Conservation (phyloP, 371 early-diverging fungal species). For the Haplosporangium sp. region DNA sequence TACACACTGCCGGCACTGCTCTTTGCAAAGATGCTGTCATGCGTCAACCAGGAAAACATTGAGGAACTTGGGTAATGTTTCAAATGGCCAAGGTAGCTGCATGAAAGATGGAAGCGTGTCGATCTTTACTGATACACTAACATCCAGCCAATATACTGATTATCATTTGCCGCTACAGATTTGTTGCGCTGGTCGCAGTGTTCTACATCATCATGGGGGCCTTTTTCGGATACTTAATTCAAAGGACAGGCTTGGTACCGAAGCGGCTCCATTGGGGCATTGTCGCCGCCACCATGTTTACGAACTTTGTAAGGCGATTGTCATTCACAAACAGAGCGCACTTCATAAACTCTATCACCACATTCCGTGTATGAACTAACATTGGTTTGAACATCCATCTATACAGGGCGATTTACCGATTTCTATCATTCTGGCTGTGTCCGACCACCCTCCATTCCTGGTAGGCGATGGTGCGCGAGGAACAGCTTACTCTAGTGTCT, state of each 20-base stretch:
- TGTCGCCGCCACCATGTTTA: constrained; percentile 52
- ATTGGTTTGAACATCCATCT: not conserved
- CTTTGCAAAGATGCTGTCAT: constrained; percentile 51
- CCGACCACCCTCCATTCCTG: constrained; percentile 54
- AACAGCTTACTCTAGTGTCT: constrained; percentile 54
- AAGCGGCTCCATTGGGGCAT: constrained; percentile 48
- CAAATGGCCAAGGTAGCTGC: not conserved
- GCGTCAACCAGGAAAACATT: constrained; percentile 32
- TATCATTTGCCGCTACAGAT: not conserved
- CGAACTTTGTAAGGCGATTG: constrained; percentile 43
- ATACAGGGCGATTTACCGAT: constrained; percentile 57
- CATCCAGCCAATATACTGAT: not conserved
- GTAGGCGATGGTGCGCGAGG: constrained; percentile 51
- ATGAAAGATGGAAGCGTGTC: not conserved
- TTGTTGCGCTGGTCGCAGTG: constrained; percentile 30
- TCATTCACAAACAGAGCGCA: not conserved
- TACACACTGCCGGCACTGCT: constrained; percentile 51
- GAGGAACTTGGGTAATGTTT: constrained; percentile 33
- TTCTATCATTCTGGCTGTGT: constrained; percentile 54
- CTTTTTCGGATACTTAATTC: constrained; percentile 31
- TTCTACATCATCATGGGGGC: constrained; percentile 32
- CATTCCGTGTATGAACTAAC: not conserved
- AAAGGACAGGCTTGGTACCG: constrained; percentile 36
- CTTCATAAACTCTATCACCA: not conserved
- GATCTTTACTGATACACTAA: not conserved